Evolutionary conservation across 2,329 filamentous ascomycete genomes (phyloP), one percentile per base, ranked within the genome.

Genomic region (Hymenoscyphus scutula): DNA sequence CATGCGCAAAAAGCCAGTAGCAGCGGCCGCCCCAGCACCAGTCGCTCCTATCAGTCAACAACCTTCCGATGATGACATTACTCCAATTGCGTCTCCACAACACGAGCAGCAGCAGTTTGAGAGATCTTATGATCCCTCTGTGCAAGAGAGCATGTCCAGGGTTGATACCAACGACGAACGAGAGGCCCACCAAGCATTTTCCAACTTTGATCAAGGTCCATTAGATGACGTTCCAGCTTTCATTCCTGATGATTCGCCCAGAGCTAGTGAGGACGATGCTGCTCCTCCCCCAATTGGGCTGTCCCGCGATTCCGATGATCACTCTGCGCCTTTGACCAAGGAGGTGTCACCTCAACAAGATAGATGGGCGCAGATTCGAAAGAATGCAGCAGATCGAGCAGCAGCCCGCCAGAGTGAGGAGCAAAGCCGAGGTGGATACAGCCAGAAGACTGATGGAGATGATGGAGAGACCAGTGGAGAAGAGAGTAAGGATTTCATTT

Each of bases 321-420:
- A 83, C 29, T 64, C 62, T n/a, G 25, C 71, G 65, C 55, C 72
- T 61, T 57, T 72, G 63, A 60, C 65, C 25, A 68, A 74, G n/a
- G 69, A 74, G 54, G 67, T 71, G 37, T 70, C 75, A 7, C 79
- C 80, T 3, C 78, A 79, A 34, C 82, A 89, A 67, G 93, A 97
- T 74, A 88, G 94, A 60, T 99, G 95, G 95, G 94, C 94, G 0
- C 92, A 96, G 76, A 97, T 98, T 69, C 87, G 93, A 68, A 94
- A 93, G 81, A 97, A 97, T 71, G 95, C 95, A 11, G 92, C 92
- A 3, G 89, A 95, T 65, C 85, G 92, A 64, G 90, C 90, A 38
- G 81, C 85, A 6, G 82, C 82, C 60, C 82, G 86, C 65, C 80
- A 85, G 53, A 86, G 84, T 60, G 89, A 92, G 68, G 87, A 90